phyloP scores from a whole-genome alignment of 2,329 filamentous ascomycete genomes.

The Aspergillus tanneri region DNA sequence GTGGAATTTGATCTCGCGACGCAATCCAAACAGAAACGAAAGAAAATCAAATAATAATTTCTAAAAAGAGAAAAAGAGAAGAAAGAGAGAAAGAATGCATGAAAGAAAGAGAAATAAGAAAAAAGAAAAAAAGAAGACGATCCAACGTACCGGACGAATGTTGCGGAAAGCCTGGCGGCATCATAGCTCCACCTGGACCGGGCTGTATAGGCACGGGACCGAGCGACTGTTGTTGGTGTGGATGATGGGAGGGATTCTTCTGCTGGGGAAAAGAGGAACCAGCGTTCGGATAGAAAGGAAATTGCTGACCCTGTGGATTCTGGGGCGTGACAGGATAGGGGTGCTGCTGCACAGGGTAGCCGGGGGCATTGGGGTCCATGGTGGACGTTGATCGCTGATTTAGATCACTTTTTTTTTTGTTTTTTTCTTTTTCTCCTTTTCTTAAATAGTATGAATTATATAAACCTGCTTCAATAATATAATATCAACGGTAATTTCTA shows the following conservation, averaged over 20 bases:
- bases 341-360: slow-evolving; percentile 20
- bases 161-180: slow-evolving; percentile 38
- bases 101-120: slow-evolving; percentile 8
- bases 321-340: slow-evolving; percentile 37
- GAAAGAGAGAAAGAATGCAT: slow-evolving; percentile 4
- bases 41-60: too few species aligned
- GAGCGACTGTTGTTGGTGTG: slow-evolving; percentile 36
- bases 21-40: slow-evolving; percentile 5
- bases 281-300: slow-evolving; percentile 38
- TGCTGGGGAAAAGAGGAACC: slow-evolving; percentile 34
- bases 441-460: too few species aligned
- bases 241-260: slow-evolving; percentile 32
- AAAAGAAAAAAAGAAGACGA: slow-evolving; percentile 9
- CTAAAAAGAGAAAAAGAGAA: slow-evolving; percentile 13
- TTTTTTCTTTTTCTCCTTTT: too few species aligned
- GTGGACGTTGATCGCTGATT: slow-evolving; percentile 9
- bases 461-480: too few species aligned
- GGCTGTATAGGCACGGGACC: slow-evolving; percentile 37
- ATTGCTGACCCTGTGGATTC: slow-evolving; percentile 29
- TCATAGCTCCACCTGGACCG: slow-evolving; percentile 40
- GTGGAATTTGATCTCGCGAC: too few species aligned
- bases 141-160: slow-evolving; percentile 36
- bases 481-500: too few species aligned
- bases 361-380: slow-evolving; percentile 34
- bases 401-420: slow-evolving; percentile 1